Base-by-base conservation (phyloP, 2,329 filamentous ascomycete genomes). In the Cytospora piceae region DNA sequence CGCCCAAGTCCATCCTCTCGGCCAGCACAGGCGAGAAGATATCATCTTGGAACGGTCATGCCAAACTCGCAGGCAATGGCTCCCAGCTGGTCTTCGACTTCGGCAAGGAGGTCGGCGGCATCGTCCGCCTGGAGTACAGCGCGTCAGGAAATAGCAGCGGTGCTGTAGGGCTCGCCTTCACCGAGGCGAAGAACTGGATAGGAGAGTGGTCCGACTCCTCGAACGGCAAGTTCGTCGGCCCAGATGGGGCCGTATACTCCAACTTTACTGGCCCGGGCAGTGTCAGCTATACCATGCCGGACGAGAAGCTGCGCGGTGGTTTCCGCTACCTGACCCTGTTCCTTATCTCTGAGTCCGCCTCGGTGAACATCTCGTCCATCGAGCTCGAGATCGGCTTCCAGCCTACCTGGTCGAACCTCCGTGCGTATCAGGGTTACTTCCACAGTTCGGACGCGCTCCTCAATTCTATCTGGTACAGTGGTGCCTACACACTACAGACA, bases 41-140 rank as follows among this genome's bases (percentile, higher is more conserved):
- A 71, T 73, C 72, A 6, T 34, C 68, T 51, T 77, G 77, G 72
- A 64, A 73, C 7, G 70, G 67, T 31, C 49, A 63, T 0, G 64
- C 68, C 3, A 52, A 58, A 2, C 68, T 76, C 2, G 58, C 27
- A 12, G 77, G 79, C 14, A 85, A 86, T 70, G 83, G 81, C 14
- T 84, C 82, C 3, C 77, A 78, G n/a, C 72, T 85, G 2, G 81
- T 87, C 1, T 85, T 86, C 64, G 85, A 88, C 72, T 88, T 88
- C 71, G 85, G 84, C 4, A 76, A 80, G 29, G 83, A 87, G 71
- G 83, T 87, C 6, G 85, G 85, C 46, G 85, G 85, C 6, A 81
- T 87, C 63, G 74, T 83, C 6, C 81, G 79, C 4, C 69, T 88
- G n/a, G 73, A 78, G 12, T 88, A 85, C 70, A 76, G 75, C 3